Evolutionary conservation across 176 grass and related monocot genomes (phyloP).

Genomic region (Avena atlantica): DNA sequence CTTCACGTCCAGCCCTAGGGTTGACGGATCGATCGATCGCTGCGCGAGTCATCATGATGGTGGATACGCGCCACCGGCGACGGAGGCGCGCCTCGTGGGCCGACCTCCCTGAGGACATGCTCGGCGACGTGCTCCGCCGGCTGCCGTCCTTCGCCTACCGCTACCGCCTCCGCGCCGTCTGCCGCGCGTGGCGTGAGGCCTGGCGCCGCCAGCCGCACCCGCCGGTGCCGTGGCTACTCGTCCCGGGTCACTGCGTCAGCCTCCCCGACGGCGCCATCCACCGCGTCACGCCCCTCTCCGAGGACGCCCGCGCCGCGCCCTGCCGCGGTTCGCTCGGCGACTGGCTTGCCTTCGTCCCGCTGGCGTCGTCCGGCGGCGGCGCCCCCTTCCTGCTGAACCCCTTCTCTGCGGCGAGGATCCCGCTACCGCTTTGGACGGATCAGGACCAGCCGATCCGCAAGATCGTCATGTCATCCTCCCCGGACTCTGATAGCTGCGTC

Average conservation of each 20-base stretch:
- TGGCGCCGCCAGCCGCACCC: not conserved
- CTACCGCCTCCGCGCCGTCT: not conserved
- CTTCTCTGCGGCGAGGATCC: not conserved
- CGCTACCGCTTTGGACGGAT: not conserved
- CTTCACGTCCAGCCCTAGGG: not conserved
- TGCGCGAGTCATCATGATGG: not conserved
- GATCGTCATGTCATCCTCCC: not conserved
- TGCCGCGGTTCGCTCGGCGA: not conserved
- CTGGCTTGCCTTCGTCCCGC: not conserved
- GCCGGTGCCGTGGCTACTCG: not conserved
- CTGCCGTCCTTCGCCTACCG: constrained; percentile 9
- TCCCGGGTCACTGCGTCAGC: not conserved
- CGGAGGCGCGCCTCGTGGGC: not conserved
- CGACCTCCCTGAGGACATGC: not conserved
- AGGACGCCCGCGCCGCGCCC: constrained; percentile 4
- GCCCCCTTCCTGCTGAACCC: constrained; percentile 5
- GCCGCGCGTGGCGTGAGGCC: not conserved
- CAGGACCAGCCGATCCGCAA: not conserved
- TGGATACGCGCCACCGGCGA: not conserved
- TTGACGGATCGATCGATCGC: not conserved
- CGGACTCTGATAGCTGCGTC: not conserved
- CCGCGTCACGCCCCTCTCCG: not conserved
- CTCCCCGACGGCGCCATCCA: not conserved
- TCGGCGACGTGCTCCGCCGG: not conserved
- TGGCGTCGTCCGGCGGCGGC: not conserved